Evolutionary conservation across 305 asterid species (phyloP).

Genomic region (Solanum chacoense): DNA sequence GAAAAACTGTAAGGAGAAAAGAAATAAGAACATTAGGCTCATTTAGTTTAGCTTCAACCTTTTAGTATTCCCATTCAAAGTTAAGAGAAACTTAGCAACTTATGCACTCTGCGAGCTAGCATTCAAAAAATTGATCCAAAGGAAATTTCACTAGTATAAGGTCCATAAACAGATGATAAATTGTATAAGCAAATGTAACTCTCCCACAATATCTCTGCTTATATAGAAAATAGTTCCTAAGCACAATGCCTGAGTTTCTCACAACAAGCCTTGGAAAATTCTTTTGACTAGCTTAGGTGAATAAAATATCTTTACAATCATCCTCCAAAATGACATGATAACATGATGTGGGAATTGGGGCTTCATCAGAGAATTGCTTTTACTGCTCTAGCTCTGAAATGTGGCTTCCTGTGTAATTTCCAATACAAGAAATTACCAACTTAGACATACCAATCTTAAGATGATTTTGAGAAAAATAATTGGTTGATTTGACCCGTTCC

Average conservation of each 20-base stretch:
- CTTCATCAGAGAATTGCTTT: neutral
- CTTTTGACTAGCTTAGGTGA: neutral
- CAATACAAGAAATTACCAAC: neutral
- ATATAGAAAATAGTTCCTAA: neutral
- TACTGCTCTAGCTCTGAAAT: neutral
- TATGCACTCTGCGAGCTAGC: neutral
- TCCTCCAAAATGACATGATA: neutral
- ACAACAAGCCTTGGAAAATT: neutral
- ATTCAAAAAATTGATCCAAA: neutral
- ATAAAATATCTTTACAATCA: neutral
- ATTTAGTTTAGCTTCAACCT: neutral
- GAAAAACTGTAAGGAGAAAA: slow-evolving; percentile 50
- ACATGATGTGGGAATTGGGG: neutral
- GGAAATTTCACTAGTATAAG: neutral
- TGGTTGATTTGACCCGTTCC: neutral
- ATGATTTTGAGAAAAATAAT: neutral
- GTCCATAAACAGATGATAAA: neutral
- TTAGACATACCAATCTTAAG: neutral
- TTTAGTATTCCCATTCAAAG: neutral
- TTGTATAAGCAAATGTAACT: neutral
- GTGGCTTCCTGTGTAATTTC: neutral
- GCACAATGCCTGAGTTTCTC: neutral
- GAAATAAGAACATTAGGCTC: neutral
- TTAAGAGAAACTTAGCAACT: neutral
- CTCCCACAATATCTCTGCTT: neutral